Evolutionary conservation across 352 stramenopile genomes (phyloP), one percentile per base, ranked within the genome.

Genomic region (Halophytophthora batemanensis): DNA sequence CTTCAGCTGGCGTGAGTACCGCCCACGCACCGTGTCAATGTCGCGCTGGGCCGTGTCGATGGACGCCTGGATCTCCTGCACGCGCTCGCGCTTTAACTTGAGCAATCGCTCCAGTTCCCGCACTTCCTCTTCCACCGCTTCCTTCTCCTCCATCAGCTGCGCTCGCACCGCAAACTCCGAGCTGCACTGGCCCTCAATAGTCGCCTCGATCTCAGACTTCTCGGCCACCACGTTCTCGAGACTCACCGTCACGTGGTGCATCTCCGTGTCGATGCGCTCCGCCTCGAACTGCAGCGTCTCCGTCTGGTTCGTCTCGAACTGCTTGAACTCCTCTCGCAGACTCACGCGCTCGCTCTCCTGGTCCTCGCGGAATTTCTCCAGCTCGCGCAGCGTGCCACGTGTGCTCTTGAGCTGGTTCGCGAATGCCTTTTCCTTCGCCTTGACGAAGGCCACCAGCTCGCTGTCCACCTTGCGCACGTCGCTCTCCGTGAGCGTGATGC

Each of bases 261-360:
- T 71, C 50, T 93, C 64, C 2, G 77, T 78, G 28, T 88, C 75
- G 54, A 92, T 85, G 12, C 78, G 74, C 18, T 88, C 76, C 2
- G 69, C 74, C 56, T 91, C 83, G 56, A 92, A 89, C 57, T 89
- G 81, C 17, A 90, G 57, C 47, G 87, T 81, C 48, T 87, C 77
- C 8, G 74, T 87, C 53, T 87, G 62, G 14, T 89, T 70, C 10
- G 58, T 44, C 38, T 91, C 66, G 39, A 86, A 94, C 21, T 82
- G 60, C 40, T 84, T 82, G 31, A 74, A 74, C 38, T 87, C 69
- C 10, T 78, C 73, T 6, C 72, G 72, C 12, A 87, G 53, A 8
- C 58, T 56, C 22, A 57, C 64, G 4, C 75, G 69, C 43, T 86
- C 77, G 0, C 56, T 54, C 37, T 86, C 71, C 45, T 91, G 78